These are phyloP conservation scores for Brassica cretica DNA, from an alignment of 345 rosid genomes.

Conservation along the genomic window DNA sequence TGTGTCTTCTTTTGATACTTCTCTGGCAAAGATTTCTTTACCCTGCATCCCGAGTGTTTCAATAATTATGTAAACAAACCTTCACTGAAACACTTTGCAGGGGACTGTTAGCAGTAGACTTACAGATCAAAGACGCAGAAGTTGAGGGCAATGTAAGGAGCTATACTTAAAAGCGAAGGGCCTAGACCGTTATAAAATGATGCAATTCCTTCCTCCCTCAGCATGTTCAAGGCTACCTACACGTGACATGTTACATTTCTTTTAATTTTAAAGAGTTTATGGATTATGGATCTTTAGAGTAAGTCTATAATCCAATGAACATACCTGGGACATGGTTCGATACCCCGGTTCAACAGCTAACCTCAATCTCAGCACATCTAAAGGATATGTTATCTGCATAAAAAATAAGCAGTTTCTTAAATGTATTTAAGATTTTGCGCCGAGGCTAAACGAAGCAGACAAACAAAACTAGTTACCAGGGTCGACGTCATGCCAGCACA, in stretches of 20 bases:
- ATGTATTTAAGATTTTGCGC: background rate
- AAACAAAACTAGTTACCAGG: constrained; percentile 54
- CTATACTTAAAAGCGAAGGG: constrained; percentile 85
- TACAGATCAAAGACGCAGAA: constrained; percentile 88
- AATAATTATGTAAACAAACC: background rate
- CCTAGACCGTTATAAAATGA: constrained; percentile 87
- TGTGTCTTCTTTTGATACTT: constrained; percentile 65
- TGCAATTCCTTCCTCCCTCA: constrained; percentile 83
- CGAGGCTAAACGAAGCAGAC: background rate
- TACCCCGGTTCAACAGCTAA: constrained; percentile 90
- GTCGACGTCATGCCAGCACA: constrained; percentile 99
- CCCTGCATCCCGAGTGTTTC: constrained; percentile 47
- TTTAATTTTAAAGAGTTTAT: no score
- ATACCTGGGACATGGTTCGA: constrained; percentile 79
- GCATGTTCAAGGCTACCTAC: constrained; percentile 79
- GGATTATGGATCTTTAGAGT: background rate
- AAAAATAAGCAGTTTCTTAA: background rate
- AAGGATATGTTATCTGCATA: constrained; percentile 76
- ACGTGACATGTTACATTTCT: constrained; percentile 12
- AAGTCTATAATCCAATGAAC: constrained; percentile 13
- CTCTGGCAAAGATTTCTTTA: constrained; percentile 83
- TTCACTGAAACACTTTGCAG: background rate
- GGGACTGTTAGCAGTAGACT: constrained; percentile 38
- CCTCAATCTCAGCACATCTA: constrained; percentile 84
- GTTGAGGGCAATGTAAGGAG: constrained; percentile 92